These are phyloP conservation scores for Rhodotorula diobovata DNA, from an alignment of 768 basidiomycete species.

Conservation along the genomic window DNA sequence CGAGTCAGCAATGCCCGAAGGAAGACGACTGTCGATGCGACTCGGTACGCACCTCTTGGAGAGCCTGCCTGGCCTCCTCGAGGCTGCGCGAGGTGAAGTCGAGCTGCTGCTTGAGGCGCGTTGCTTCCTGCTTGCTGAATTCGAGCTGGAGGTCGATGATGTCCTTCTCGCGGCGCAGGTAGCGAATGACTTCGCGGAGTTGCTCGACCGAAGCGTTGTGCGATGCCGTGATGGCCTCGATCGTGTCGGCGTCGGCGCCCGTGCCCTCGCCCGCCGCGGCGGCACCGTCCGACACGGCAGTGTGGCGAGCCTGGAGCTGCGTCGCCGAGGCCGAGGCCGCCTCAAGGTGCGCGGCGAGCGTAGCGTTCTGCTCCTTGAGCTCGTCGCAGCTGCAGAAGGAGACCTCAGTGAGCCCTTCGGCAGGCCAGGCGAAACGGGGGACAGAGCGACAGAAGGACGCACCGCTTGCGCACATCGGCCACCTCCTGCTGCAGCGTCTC, in stretches of 20 bases:
- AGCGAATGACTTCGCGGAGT: constrained; percentile 58
- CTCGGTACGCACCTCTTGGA: constrained; percentile 59
- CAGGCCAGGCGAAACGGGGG: no score
- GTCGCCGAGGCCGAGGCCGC: constrained; percentile 75
- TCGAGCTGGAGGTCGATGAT: constrained; percentile 83
- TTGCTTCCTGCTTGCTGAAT: constrained; percentile 70
- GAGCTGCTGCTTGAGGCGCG: constrained; percentile 67
- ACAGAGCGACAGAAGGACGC: constrained; percentile 34
- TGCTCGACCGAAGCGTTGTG: constrained; percentile 53
- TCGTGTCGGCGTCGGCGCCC: constrained; percentile 36
- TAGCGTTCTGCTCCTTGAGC: constrained; percentile 66
- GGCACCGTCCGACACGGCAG: constrained; percentile 24
- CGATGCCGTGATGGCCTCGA: constrained; percentile 45
- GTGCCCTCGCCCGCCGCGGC: constrained; percentile 54
- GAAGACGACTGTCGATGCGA: neutral
- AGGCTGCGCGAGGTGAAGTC: constrained; percentile 67
- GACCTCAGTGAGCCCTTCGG: neutral
- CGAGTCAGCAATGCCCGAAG: neutral
- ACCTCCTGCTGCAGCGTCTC: constrained; percentile 73
- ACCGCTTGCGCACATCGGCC: constrained; percentile 67
- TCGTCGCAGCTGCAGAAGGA: constrained; percentile 60
- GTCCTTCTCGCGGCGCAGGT: constrained; percentile 84
- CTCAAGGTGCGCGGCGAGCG: constrained; percentile 78
- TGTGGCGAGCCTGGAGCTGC: constrained; percentile 54
- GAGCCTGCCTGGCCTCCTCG: constrained; percentile 63